A percentile compares a stretch with the other conserved stretches of the same genome.
Evolutionary conservation across 83 land plant genomes (phyloP).

Genomic region (Picea mariana): DNA sequence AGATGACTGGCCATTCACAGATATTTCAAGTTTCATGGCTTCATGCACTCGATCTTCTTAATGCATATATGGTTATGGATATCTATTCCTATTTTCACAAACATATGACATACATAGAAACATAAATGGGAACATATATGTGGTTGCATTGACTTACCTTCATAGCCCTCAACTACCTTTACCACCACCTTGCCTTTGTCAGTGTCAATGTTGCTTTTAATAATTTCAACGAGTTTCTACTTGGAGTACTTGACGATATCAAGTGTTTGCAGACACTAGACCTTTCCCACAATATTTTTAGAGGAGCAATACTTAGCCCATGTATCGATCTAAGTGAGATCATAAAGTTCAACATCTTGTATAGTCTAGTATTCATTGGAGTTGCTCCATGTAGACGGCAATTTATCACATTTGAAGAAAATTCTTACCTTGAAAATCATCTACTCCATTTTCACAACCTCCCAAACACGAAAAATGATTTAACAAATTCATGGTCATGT

Average conservation of each 20-base stretch:
- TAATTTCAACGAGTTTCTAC: slow-evolving; percentile 39
- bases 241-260: slow-evolving; percentile 36
- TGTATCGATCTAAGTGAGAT: slow-evolving; percentile 39
- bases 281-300: slow-evolving; percentile 61
- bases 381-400: slow-evolving; percentile 42
- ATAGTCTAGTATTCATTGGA: slow-evolving; percentile 50
- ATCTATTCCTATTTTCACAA: no score
- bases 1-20: no score
- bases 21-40: no score
- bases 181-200: slow-evolving; percentile 3
- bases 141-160: no score
- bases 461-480: neutral
- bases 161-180: no score
- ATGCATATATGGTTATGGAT: no score
- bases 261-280: slow-evolving; percentile 55
- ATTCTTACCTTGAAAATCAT: slow-evolving; percentile 51
- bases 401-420: slow-evolving; percentile 49
- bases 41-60: no score
- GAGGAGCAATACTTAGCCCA: slow-evolving; percentile 42
- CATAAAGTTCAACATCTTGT: slow-evolving; percentile 62
- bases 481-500: neutral
- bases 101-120: no score
- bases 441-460: slow-evolving; percentile 23
- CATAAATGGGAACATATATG: no score
- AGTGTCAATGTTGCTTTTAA: slow-evolving; percentile 50